Percentiles rank a stretch among this genome's conserved stretches.
These are phyloP conservation scores for Metschnikowia matae DNA, from an alignment of 805 yeast genomes.

Conservation along the genomic window DNA sequence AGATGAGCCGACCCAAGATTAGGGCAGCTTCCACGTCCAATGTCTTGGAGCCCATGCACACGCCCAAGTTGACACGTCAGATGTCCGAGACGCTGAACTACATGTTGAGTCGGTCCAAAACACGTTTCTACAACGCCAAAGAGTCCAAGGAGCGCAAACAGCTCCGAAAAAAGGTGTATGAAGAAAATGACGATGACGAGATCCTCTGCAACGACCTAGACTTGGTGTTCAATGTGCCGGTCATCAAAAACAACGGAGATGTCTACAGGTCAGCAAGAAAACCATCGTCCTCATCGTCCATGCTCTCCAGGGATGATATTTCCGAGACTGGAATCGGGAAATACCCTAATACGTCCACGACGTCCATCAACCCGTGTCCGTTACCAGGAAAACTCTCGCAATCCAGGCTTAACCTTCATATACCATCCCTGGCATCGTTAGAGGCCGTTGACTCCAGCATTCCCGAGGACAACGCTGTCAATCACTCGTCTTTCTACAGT, in stretches of 20 bases:
- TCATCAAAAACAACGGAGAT: constrained; percentile 34
- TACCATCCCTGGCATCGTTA: constrained; percentile 6
- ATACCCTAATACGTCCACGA: constrained; percentile 18
- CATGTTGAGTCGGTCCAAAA: constrained; percentile 30
- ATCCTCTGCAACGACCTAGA: constrained; percentile 35
- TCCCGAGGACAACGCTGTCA: constrained; percentile 13
- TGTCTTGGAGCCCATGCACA: constrained; percentile 5
- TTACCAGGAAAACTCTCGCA: constrained; percentile 19
- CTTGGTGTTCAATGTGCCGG: constrained; percentile 42
- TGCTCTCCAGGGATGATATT: constrained; percentile 26
- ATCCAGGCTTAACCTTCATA: constrained; percentile 6
- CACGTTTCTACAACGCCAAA: constrained; percentile 30
- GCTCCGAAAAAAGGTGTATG: constrained; percentile 37
- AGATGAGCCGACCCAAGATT: constrained; percentile 9
- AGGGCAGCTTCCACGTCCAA: constrained; percentile 16
- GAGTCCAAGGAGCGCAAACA: constrained; percentile 38
- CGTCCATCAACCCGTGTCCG: constrained; percentile 16
- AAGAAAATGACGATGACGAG: constrained; percentile 39
- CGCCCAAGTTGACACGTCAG: constrained; percentile 8
- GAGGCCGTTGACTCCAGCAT: constrained; percentile 2
- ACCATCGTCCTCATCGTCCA: constrained; percentile 12
- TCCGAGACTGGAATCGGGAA: constrained; percentile 23
- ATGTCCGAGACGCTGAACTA: constrained; percentile 17
- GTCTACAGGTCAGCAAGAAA: constrained; percentile 21
- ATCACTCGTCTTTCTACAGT: constrained; percentile 7